Conservation (phyloP, 768 basidiomycete species). For the Auriscalpium microsporum region DNA sequence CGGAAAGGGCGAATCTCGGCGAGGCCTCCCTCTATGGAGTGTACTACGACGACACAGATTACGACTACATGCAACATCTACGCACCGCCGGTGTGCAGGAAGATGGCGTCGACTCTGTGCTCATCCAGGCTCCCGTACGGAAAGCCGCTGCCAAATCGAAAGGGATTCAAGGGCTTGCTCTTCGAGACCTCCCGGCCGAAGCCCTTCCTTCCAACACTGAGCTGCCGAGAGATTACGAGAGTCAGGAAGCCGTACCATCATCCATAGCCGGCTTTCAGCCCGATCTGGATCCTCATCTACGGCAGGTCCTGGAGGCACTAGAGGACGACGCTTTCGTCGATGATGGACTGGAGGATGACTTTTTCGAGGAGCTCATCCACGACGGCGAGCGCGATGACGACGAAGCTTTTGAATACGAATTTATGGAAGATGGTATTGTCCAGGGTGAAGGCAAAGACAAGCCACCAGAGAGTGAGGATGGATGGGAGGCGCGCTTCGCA, state of each 20-base stretch:
- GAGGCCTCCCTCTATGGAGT: constrained; percentile 87
- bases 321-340: constrained; percentile 96
- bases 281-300: constrained; percentile 91
- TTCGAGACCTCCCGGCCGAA: constrained; percentile 58
- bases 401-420: constrained; percentile 60
- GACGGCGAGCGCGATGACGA: constrained; percentile 60
- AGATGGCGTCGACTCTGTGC: constrained; percentile 71
- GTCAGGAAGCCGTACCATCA: constrained; percentile 69
- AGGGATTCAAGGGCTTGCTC: constrained; percentile 28
- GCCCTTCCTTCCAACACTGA: constrained; percentile 65
- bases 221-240: constrained; percentile 66
- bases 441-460: constrained; percentile 24
- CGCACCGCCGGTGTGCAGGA: constrained; percentile 68
- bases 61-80: constrained; percentile 98
- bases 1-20: constrained; percentile 51
- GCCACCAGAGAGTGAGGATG: constrained; percentile 25
- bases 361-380: constrained; percentile 63
- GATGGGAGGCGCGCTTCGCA: constrained; percentile 77
- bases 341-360: constrained; percentile 62
- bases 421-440: constrained; percentile 43
- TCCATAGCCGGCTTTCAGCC: constrained; percentile 87
- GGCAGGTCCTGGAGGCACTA: constrained; percentile 87
- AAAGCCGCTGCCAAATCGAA: constrained; percentile 30
- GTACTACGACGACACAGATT: constrained; percentile 91
- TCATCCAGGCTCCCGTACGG: constrained; percentile 66